A percentile compares a stretch with the other conserved stretches of the same genome.
These are phyloP conservation scores for Colletotrichum sp. DNA, from an alignment of 2,329 filamentous ascomycete genomes.

Conservation along the genomic window DNA sequence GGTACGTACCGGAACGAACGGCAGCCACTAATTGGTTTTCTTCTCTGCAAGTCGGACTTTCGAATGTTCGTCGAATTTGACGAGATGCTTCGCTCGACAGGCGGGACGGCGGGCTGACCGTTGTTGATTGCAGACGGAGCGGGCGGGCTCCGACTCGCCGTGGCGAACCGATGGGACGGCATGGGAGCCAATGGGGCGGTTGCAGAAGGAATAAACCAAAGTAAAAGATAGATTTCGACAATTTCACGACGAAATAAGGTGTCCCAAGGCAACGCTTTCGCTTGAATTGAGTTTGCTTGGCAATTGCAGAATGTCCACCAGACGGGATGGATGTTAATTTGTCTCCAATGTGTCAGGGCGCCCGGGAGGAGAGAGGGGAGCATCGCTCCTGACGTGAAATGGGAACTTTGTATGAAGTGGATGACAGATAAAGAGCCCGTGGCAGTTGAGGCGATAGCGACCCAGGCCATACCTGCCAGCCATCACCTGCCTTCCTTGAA, in stretches of 20 bases:
- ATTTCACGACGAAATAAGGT: neutral
- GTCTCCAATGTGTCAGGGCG: neutral
- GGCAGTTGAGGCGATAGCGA: neutral
- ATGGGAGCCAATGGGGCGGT: neutral
- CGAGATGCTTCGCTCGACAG: neutral
- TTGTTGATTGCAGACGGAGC: neutral
- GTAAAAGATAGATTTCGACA: neutral
- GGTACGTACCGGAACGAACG: neutral
- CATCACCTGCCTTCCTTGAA: neutral
- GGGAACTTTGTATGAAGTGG: neutral
- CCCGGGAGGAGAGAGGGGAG: neutral
- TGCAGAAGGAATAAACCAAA: neutral
- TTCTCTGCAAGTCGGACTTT: neutral
- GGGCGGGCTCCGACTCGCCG: neutral
- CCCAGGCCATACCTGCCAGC: neutral
- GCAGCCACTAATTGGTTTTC: neutral
- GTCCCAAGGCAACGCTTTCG: neutral
- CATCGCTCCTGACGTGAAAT: neutral
- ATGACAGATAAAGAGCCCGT: neutral
- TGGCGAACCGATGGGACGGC: neutral
- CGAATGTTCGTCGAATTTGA: neutral
- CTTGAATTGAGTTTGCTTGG: conserved; percentile 5
- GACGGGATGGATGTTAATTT: neutral
- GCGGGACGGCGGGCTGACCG: neutral
- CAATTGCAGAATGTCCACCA: neutral